Base-by-base conservation (phyloP, 179 eudicot species). In the Beta lomatogona region DNA sequence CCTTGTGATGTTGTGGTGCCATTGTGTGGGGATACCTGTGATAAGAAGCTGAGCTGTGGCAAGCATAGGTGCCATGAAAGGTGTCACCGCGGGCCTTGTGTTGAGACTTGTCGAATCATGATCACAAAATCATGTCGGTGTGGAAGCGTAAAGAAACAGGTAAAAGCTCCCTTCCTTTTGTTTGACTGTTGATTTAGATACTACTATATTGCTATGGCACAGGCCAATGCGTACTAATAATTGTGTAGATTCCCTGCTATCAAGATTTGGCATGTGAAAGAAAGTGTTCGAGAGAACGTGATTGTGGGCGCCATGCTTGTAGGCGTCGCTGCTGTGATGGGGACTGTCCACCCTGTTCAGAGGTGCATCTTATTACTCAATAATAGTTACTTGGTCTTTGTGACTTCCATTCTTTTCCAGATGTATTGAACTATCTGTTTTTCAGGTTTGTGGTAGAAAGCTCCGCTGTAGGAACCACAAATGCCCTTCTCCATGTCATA, bases 231-330 rank as follows among this genome's bases (percentile, higher is more conserved):
- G 22, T 65, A 66, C 84, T 86, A 72, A 82, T 74, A 6, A 71
- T 85, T 44, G 83, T 89, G 85, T 92, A 97, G 99, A 91, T 97
- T 87, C 99, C 99, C 52, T 97, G 99, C 89, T 85, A 92, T 92
- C 99, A 94, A 93, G 98, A 93, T 82, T 85, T 97, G 87, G 88
- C 88, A 21, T 97, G 99, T 79, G 99, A 97, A 79, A 92, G 99
- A 86, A 97, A 97, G 88, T 97, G 99, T 77, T 87, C 85, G 83
- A 88, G 77, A 54, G 80, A 91, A 78, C 85, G 98, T 63, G 98
- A 97, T 80, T 97, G 99, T 92, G 98, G 95, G 68, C 97, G 98
- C 70, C 99, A 97, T 92, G 97, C 97, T 73, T 97, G 99, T 75
- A 94, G 93, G 83, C 93, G 98, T 22, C 91, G 92, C 69, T 97